These are phyloP conservation scores for Candida insectorum DNA, from an alignment of 805 yeast genomes.

Conservation along the genomic window DNA sequence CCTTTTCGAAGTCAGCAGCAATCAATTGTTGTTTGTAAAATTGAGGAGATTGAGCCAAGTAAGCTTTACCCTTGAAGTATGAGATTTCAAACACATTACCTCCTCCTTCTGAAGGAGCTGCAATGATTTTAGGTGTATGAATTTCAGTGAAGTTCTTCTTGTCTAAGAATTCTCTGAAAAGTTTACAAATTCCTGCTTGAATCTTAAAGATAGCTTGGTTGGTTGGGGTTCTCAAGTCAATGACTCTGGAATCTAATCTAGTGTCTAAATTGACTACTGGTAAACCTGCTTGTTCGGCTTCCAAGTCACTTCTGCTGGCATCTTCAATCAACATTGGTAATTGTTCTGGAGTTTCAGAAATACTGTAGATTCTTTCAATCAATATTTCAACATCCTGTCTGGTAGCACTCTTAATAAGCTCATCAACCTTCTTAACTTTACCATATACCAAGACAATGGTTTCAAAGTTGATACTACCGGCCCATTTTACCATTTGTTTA, in stretches of 20 bases:
- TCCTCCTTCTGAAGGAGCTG: slow-evolving; percentile 98
- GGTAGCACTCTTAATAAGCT: slow-evolving; percentile 84
- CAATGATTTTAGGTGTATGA: slow-evolving; percentile 94
- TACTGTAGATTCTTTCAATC: slow-evolving; percentile 66
- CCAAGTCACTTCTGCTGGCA: slow-evolving; percentile 91
- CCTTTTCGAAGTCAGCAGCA: slow-evolving; percentile 96
- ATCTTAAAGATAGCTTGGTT: slow-evolving; percentile 96
- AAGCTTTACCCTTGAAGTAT: slow-evolving; percentile 91
- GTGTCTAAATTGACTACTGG: slow-evolving; percentile 97
- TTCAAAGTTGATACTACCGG: slow-evolving; percentile 79
- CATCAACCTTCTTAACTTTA: slow-evolving; percentile 76
- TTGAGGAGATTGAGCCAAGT: slow-evolving; percentile 97
- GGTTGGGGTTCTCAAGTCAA: slow-evolving; percentile 94
- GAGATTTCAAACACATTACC: slow-evolving; percentile 91
- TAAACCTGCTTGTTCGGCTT: slow-evolving; percentile 85
- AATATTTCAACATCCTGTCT: slow-evolving; percentile 87
- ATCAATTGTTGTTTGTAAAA: slow-evolving; percentile 96
- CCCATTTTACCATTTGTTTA: slow-evolving; percentile 97
- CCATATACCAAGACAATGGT: slow-evolving; percentile 92
- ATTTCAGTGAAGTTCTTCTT: slow-evolving; percentile 76
- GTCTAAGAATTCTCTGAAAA: slow-evolving; percentile 85
- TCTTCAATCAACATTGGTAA: slow-evolving; percentile 95
- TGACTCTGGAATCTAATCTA: slow-evolving; percentile 89
- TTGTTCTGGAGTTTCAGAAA: slow-evolving; percentile 87
- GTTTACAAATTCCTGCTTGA: slow-evolving; percentile 81